Base-by-base conservation (phyloP, 257 asterid genomes). In the Linaria vulgaris region DNA sequence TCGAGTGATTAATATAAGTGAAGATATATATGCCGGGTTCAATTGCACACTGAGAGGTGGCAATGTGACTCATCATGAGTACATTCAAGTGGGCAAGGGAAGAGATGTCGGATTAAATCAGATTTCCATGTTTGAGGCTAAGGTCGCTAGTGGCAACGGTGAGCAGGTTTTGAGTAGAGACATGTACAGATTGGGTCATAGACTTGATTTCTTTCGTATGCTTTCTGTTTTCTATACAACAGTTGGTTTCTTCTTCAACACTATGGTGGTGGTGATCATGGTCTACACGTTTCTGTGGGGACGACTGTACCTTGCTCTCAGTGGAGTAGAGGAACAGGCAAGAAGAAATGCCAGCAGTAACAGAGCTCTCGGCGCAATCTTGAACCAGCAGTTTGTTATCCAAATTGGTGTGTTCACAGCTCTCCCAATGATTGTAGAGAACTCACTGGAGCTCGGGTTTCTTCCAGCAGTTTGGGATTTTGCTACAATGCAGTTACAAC, bases 71-170 rank as follows among this genome's bases (percentile, higher is more conserved):
- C 79, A 78, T 67, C 82, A 74, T 21, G 82, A 78, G 67, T 78
- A 78, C 69, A 78, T 78, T 53, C 82, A 78, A 74, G 82, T 78
- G 6, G 82, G 82, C 19, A 78, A 78, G 74, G 82, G 82, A 16
- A 74, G 82, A 65, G 82, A 78, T 59, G 82, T 78, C 10, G 79
- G 82, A 11, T 75, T 77, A 25, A 77, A 77, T 53, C 82, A 77
- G 51, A 77, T 77, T 43, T 77, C 82, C 25, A 67, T 68, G 16
- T 77, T 77, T 47, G 82, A 77, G 72, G 82, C 78, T 14, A 77
- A 77, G 48, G 70, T 77, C 39, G 82, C 82, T 41, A 69, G 69
- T 72, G 82, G 78, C 56, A 77, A 77, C 30, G 79, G 78, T 22
- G 82, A 77, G 55, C 82, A 77, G 48, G 72, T 78, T 1, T 38